Percentiles rank a stretch among this genome's conserved stretches.
phyloP scores from a whole-genome alignment of 257 asterid species.

The Ehretia macrophylla region DNA sequence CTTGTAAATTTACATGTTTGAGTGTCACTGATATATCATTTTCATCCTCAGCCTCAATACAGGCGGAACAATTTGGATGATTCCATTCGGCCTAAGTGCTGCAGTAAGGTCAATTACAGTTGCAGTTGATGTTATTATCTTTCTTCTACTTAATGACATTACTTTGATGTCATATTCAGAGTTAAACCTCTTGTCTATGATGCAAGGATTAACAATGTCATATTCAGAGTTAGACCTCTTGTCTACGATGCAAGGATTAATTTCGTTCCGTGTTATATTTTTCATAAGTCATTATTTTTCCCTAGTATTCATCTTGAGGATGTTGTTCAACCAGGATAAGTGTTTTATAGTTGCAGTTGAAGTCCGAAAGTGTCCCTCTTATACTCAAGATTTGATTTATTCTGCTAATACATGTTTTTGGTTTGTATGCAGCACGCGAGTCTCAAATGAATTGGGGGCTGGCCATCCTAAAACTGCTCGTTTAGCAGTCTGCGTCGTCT shows the following conservation, averaged over 20 bases:
- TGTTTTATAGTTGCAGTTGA: background rate
- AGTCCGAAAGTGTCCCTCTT: too few relatives aligned
- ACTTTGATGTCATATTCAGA: background rate
- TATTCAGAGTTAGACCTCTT: too few relatives aligned
- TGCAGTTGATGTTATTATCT: constrained; percentile 2
- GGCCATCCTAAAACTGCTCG: constrained; percentile 60
- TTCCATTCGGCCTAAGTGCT: constrained; percentile 75
- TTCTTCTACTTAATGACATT: background rate
- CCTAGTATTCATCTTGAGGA: background rate
- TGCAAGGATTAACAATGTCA: too few relatives aligned
- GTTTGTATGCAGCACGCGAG: constrained; percentile 56
- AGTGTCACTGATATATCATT: background rate
- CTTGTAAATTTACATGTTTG: background rate
- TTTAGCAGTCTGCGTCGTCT: constrained; percentile 51
- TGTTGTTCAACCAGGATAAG: background rate
- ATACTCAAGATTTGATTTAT: too few relatives aligned
- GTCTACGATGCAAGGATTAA: too few relatives aligned
- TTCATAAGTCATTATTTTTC: background rate
- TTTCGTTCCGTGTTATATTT: background rate
- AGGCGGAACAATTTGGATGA: constrained; percentile 72
- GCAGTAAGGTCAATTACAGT: constrained; percentile 55
- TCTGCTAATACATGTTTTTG: too few relatives aligned
- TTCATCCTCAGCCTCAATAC: constrained; percentile 59
- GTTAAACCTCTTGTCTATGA: too few relatives aligned
- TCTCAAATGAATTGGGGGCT: constrained; percentile 79